Evolutionary conservation across 2,329 filamentous ascomycete genomes (phyloP).

Genomic region (Aspergillus sp.): DNA sequence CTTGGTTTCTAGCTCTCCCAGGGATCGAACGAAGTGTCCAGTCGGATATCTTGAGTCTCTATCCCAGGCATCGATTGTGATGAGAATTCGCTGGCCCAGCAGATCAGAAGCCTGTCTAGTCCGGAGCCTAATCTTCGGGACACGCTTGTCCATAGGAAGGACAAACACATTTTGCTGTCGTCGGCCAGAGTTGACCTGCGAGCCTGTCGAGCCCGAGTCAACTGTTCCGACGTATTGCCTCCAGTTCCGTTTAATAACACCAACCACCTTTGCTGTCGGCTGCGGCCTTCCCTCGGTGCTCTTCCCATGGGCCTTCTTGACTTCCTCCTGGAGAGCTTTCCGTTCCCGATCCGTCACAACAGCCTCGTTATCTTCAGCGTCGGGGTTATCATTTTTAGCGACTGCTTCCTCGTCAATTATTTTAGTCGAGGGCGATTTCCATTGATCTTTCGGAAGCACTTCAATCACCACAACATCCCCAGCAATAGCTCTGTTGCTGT

Average conservation of each 20-base stretch:
- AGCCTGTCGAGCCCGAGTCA: constrained; percentile 76
- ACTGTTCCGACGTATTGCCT: constrained; percentile 96
- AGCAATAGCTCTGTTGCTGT: constrained; percentile 89
- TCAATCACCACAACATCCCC: constrained; percentile 93
- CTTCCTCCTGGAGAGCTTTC: constrained; percentile 83
- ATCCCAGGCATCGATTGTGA: constrained; percentile 94
- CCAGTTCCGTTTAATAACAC: constrained; percentile 94
- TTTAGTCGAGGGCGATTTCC: constrained; percentile 93
- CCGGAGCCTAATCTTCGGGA: constrained; percentile 90
- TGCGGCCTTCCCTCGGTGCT: constrained; percentile 72
- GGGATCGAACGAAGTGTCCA: constrained; percentile 87
- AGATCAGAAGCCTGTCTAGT: constrained; percentile 87
- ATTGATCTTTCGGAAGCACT: constrained; percentile 87
- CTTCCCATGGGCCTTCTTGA: constrained; percentile 76
- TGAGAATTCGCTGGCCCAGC: constrained; percentile 82
- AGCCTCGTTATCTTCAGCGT: constrained; percentile 67
- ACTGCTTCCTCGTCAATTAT: constrained; percentile 91
- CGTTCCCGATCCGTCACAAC: constrained; percentile 87
- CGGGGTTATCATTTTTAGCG: constrained; percentile 90
- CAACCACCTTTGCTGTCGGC: constrained; percentile 87
- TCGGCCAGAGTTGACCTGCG: constrained; percentile 68
- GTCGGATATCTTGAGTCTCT: constrained; percentile 86
- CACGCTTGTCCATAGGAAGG: constrained; percentile 95
- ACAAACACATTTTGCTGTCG: constrained; percentile 92
- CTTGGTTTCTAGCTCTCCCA: constrained; percentile 93